phyloP scores from a whole-genome alignment of 495 filamentous ascomycete species.

The Aspergillus wentii region DNA sequence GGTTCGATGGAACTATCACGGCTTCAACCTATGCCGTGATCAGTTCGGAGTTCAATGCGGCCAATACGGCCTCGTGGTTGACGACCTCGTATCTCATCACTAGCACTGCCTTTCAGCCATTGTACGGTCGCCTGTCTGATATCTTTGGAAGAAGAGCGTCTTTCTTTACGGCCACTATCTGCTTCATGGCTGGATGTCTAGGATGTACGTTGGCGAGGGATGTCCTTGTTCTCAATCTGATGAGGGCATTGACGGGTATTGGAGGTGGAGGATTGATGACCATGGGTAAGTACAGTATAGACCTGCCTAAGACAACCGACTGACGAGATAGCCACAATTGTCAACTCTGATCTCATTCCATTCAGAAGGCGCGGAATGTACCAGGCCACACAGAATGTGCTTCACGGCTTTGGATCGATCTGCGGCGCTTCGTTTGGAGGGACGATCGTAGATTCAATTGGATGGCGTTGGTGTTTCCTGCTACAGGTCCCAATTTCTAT shows the following conservation, averaged over 20 bases:
- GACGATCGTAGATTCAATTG: constrained; percentile 58
- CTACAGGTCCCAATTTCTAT: constrained; percentile 47
- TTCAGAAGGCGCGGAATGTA: constrained; percentile 61
- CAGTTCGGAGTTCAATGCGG: constrained; percentile 63
- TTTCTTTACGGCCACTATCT: constrained; percentile 37
- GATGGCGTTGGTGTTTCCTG: constrained; percentile 59
- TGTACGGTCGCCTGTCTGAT: constrained; percentile 42
- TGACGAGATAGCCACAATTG: constrained; percentile 47
- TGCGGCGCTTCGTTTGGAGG: constrained; percentile 64
- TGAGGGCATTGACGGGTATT: constrained; percentile 69
- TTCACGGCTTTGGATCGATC: constrained; percentile 61
- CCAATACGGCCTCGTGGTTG: constrained; percentile 60
- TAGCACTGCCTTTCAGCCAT: constrained; percentile 56
- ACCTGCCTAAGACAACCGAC: neutral
- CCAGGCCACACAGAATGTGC: constrained; percentile 57
- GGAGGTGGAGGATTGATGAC: constrained; percentile 59
- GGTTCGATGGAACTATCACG: constrained; percentile 64
- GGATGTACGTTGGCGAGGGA: constrained; percentile 44
- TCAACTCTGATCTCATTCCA: constrained; percentile 63
- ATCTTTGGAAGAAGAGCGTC: constrained; percentile 39
- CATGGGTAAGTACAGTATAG: constrained; percentile 51
- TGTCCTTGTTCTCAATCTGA: constrained; percentile 66
- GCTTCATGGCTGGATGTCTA: constrained; percentile 41
- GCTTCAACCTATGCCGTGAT: constrained; percentile 63
- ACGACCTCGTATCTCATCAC: constrained; percentile 62